Evolutionary conservation across 768 basidiomycete genomes (phyloP).

Genomic region (Naganishia friedmannii): DNA sequence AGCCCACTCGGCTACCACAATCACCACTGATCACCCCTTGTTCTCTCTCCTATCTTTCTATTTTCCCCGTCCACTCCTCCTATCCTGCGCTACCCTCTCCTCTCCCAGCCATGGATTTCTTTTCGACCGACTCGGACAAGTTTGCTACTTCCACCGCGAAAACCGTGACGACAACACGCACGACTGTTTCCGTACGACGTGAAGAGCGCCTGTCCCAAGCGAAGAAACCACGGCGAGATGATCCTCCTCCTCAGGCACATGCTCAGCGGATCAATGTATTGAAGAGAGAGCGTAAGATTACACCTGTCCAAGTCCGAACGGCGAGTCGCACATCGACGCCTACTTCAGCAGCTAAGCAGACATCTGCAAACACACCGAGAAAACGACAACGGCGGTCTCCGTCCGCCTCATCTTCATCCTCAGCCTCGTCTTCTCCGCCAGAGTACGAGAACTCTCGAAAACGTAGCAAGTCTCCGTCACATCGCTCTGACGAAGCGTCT

Average conservation of each 20-base stretch:
- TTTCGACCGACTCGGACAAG: constrained; percentile 10
- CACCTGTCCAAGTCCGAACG: not conserved
- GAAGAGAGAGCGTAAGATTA: constrained; percentile 1
- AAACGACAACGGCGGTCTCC: not conserved
- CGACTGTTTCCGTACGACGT: constrained; percentile 1
- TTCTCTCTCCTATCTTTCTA: not conserved
- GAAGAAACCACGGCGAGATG: not conserved
- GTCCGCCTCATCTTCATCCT: not conserved
- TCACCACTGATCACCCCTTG: not conserved
- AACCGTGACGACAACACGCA: constrained; percentile 14
- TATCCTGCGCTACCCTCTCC: not conserved
- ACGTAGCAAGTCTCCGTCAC: not conserved
- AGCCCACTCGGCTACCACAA: not conserved
- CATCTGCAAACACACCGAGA: not conserved
- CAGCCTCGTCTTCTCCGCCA: not conserved
- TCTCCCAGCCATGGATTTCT: constrained; percentile 12
- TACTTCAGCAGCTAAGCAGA: not conserved
- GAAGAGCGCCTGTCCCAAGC: not conserved
- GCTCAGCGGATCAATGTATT: not conserved
- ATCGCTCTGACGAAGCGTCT: not conserved
- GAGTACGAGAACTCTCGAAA: not conserved
- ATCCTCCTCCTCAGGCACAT: not conserved
- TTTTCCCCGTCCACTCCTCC: not conserved
- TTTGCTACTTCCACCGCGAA: not conserved
- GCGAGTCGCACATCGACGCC: not conserved